These are phyloP conservation scores for Niveomyces coronatus DNA, from an alignment of 2,329 filamentous ascomycete genomes.

Conservation along the genomic window DNA sequence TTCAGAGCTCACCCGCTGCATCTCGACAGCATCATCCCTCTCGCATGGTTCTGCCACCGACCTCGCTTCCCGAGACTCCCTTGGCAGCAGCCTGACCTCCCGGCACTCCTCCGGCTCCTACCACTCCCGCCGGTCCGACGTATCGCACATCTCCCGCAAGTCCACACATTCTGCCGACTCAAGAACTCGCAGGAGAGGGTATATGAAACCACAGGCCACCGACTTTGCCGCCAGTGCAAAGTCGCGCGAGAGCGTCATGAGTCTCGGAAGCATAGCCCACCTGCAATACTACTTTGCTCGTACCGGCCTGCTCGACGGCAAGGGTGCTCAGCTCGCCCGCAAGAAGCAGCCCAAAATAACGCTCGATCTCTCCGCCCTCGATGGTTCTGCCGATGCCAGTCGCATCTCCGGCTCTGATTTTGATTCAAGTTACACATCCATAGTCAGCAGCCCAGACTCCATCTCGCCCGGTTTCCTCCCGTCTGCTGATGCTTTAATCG, in stretches of 20 bases:
- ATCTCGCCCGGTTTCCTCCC: conserved; percentile 28
- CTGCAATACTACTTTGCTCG: conserved; percentile 97
- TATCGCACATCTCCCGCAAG: conserved; percentile 29
- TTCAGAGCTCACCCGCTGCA: conserved; percentile 49
- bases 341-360: conserved; percentile 53
- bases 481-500: conserved; percentile 35
- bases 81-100: conserved; percentile 43
- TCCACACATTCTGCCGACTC: conserved; percentile 35
- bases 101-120: conserved; percentile 56
- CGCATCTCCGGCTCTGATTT: conserved; percentile 35
- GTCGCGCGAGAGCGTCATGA: conserved; percentile 90
- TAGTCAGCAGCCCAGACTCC: conserved; percentile 49
- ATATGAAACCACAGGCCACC: conserved; percentile 77
- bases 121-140: conserved; percentile 33
- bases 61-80: conserved; percentile 39
- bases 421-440: conserved; percentile 51
- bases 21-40: conserved; percentile 52
- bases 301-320: conserved; percentile 86
- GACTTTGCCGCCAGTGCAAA: conserved; percentile 85
- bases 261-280: conserved; percentile 90
- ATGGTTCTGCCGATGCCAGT: conserved; percentile 22
- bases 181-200: conserved; percentile 56
- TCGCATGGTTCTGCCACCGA: conserved; percentile 46
- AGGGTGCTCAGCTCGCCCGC: conserved; percentile 74
- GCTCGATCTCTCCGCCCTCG: conserved; percentile 47